Conservation (phyloP, 768 basidiomycete species). For the Phlebiopsis gigantea region DNA sequence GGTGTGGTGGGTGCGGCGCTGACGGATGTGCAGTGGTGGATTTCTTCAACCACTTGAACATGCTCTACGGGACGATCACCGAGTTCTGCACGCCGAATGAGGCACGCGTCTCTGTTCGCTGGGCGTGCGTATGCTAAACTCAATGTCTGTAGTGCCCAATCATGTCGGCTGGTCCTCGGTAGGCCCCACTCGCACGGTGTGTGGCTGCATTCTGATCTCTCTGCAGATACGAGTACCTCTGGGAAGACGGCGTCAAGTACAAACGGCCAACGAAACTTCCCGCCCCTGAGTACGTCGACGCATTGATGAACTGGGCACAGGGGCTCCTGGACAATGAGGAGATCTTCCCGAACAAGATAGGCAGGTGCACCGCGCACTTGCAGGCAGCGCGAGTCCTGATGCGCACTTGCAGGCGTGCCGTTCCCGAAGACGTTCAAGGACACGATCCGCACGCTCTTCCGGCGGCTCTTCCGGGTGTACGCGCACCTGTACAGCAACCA, state of each 20-base stretch:
- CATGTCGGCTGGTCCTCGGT: conserved; percentile 95
- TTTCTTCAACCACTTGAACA: conserved; percentile 99
- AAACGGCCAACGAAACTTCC: conserved; percentile 91
- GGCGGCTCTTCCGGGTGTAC: conserved; percentile 93
- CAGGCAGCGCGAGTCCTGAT: background rate
- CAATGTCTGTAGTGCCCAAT: conserved; percentile 69
- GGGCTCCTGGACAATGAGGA: conserved; percentile 85
- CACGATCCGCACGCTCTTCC: conserved; percentile 86
- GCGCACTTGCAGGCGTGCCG: conserved; percentile 62
- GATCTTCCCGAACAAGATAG: conserved; percentile 93
- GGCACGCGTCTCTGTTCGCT: conserved; percentile 36
- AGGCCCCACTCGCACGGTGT: conserved; percentile 18
- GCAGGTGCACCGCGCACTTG: conserved; percentile 32
- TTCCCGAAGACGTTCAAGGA: conserved; percentile 89
- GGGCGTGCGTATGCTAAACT: background rate
- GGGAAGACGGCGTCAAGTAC: conserved; percentile 88
- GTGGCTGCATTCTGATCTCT: background rate
- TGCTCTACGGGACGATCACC: conserved; percentile 97
- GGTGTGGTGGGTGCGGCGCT: background rate
- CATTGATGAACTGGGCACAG: conserved; percentile 99
- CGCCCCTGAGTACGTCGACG: conserved; percentile 95
- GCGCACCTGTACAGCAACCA: conserved; percentile 99
- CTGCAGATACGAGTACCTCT: conserved; percentile 85
- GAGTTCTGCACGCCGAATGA: conserved; percentile 96
- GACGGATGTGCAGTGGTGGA: conserved; percentile 69